Percentiles rank a stretch among this genome's conserved stretches.
phyloP scores from a whole-genome alignment of 1,284 basidiomycete genomes.

The Malassezia yamatoensis region DNA sequence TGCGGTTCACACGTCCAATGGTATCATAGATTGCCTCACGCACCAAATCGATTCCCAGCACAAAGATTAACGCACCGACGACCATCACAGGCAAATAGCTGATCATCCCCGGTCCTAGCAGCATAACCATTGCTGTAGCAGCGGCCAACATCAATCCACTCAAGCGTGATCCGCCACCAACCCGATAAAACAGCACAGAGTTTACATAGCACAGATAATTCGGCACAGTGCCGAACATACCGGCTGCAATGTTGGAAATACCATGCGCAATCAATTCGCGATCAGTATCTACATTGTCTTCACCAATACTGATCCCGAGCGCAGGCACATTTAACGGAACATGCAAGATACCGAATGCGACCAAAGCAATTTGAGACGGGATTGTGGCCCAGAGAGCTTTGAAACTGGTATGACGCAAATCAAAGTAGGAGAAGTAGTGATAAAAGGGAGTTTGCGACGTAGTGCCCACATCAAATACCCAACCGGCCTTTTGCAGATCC shows the following conservation, averaged over 20 bases:
- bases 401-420: conserved; percentile 37
- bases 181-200: conserved; percentile 64
- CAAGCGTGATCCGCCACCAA: conserved; percentile 74
- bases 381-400: conserved; percentile 48
- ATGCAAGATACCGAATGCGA: conserved; percentile 87
- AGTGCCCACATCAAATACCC: conserved; percentile 74
- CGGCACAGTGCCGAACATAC: conserved; percentile 64
- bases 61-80: conserved; percentile 76
- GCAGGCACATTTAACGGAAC: conserved; percentile 66
- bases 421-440: conserved; percentile 47
- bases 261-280: conserved; percentile 87
- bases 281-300: conserved; percentile 81
- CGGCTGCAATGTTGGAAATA: conserved; percentile 75
- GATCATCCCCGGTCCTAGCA: conserved; percentile 62
- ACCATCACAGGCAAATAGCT: conserved; percentile 47
- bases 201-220: conserved; percentile 52
- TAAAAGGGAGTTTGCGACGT: conserved; percentile 39
- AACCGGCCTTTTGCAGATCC: conserved; percentile 60
- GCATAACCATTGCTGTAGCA: conserved; percentile 63
- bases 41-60: conserved; percentile 83
- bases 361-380: conserved; percentile 51
- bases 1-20: conserved; percentile 60
- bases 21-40: conserved; percentile 94
- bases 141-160: conserved; percentile 76
- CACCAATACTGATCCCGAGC: conserved; percentile 79